Evolutionary conservation across 2,329 filamentous ascomycete genomes (phyloP), one percentile per base, ranked within the genome.

Genomic region (Pseudogymnoascus sp.): DNA sequence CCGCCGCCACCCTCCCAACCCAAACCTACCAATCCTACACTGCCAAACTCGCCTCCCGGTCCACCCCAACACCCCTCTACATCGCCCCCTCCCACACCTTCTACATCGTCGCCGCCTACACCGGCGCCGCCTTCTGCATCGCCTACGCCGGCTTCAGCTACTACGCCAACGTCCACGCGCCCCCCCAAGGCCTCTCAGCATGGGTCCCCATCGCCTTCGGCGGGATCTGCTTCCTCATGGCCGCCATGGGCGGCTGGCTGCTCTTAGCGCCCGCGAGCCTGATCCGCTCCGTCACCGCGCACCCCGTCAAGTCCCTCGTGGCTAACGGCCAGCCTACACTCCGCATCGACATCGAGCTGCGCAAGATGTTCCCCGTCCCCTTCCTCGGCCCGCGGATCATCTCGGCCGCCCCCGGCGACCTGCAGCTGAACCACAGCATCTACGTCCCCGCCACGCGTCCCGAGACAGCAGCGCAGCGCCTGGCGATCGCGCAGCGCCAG

Each of bases 41-140:
- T 68, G 80, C 80, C n/a, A 68, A 63, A 64, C 78, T 90, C 38
- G 81, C 83, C 12, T 76, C 77, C 63, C 82, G 83, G 65, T 70
- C 78, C n/a, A 74, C 78, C 1, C 78, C 82, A 4, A 84, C 87
- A 6, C 73, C 82, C 2, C 77, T 91, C 45, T 91, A 89, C 76
- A 78, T 86, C 68, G 81, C 82, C 1, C 84, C 84, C 12, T 84
- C 85, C 1, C 86, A 89, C 69, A 81, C 81, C 63, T 79, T 80
- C 74, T 88, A 86, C 72, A 80, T 87, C 65, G 70, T 83, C 67
- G 81, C 83, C 52, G 83, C 83, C 70, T 86, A 86, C 73, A 72
- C 76, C 12, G 80, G 83, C 26, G 81, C 81, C 2, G 64, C 78
- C 21, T 81, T 82, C 69, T 83, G 80, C 72, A 77, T 83, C 63